Percentiles rank a stretch among this genome's conserved stretches.
These are phyloP conservation scores for Populus hybrid DNA, from an alignment of 441 rosid species.

Conservation along the genomic window DNA sequence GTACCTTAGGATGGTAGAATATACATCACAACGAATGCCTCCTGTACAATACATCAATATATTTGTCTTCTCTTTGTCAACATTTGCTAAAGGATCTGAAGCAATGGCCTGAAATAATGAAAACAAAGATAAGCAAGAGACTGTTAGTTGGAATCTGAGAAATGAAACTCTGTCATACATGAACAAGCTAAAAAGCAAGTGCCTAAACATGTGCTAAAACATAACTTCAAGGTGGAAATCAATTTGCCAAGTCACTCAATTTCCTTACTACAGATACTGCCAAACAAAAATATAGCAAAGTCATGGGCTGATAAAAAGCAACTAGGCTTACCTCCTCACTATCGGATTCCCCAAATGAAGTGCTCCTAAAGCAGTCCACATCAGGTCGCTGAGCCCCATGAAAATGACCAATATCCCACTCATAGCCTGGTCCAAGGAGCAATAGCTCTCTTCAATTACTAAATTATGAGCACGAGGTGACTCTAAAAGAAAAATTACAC, in stretches of 20 bases:
- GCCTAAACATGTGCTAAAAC: not conserved
- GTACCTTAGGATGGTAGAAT: conserved; percentile 81
- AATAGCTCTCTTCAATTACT: conserved; percentile 13
- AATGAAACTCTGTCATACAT: not conserved
- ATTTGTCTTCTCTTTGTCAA: conserved; percentile 62
- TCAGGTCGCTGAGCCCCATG: conserved; percentile 69
- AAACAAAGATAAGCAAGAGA: conserved; percentile 1
- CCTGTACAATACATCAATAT: conserved; percentile 92
- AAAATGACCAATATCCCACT: conserved; percentile 96
- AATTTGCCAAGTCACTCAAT: not conserved
- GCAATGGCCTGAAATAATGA: conserved; percentile 39
- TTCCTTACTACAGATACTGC: not conserved
- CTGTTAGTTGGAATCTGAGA: conserved; percentile 8
- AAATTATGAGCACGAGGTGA: conserved; percentile 14
- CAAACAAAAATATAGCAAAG: not conserved
- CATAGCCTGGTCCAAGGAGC: conserved; percentile 62
- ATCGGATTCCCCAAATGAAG: conserved; percentile 62
- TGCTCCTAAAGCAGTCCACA: conserved; percentile 86
- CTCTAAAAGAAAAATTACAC: not conserved
- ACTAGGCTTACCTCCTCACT: conserved; percentile 36
- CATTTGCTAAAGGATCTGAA: conserved; percentile 66
- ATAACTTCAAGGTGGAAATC: conserved; percentile 1
- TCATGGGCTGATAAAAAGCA: not conserved
- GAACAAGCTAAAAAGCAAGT: not conserved
- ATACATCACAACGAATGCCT: conserved; percentile 93